Evolutionary conservation across 2,329 filamentous ascomycete genomes (phyloP).

Genomic region (Ophiostoma ulmi): DNA sequence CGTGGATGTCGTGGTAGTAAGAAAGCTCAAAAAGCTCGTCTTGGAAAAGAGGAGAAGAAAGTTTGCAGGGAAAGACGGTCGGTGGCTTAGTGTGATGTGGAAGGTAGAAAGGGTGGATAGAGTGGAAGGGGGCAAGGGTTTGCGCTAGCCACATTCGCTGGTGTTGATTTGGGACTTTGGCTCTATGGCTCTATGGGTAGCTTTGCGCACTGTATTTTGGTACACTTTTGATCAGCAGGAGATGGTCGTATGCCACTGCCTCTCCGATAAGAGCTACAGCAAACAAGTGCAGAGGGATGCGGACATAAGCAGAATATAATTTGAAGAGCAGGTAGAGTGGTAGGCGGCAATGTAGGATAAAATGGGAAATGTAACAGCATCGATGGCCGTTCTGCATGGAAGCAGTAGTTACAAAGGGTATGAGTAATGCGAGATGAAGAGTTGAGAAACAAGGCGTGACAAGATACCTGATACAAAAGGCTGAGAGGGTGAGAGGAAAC

Average conservation of each 20-base stretch:
- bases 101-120: constrained; percentile 14
- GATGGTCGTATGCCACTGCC: not conserved
- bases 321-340: not conserved
- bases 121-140: constrained; percentile 6
- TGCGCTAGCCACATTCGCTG: constrained; percentile 15
- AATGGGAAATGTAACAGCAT: not conserved
- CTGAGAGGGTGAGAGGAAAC: not conserved
- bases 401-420: not conserved
- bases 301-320: not conserved
- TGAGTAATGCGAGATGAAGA: not conserved
- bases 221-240: constrained; percentile 8
- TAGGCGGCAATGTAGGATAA: not conserved
- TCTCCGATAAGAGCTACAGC: constrained; percentile 4
- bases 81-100: constrained; percentile 16
- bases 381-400: not conserved
- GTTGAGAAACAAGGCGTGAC: not conserved
- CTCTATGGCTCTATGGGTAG: not conserved
- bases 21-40: constrained; percentile 9
- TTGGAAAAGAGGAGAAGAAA: constrained; percentile 15
- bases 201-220: constrained; percentile 7
- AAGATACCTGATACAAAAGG: not conserved
- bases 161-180: not conserved
- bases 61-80: constrained; percentile 14
- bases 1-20: not conserved
- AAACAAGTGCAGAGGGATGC: not conserved